Conservation (phyloP, 352 stramenopile species). For the Aphanomyces euteiches region DNA sequence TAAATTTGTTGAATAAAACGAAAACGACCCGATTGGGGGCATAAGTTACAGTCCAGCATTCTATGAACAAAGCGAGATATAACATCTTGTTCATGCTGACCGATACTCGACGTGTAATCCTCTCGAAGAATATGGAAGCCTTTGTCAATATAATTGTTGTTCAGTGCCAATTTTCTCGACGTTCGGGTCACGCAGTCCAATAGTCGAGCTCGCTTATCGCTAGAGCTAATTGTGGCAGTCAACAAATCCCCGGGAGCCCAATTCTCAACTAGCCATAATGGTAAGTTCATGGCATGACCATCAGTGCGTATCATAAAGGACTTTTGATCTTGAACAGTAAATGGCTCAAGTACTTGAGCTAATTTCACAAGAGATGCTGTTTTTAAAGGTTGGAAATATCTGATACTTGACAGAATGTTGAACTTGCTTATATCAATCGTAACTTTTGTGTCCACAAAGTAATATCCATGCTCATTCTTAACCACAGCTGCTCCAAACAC, state of each 20-base stretch:
- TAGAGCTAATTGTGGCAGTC: neutral
- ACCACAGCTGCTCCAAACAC: constrained; percentile 15
- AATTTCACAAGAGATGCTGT: constrained; percentile 14
- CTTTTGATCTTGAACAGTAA: constrained; percentile 5
- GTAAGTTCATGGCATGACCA: constrained; percentile 12
- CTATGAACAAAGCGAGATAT: constrained; percentile 6
- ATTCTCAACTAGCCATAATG: constrained; percentile 24
- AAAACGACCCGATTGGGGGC: neutral
- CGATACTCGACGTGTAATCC: constrained; percentile 19
- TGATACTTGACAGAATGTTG: constrained; percentile 2
- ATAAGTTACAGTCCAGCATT: neutral
- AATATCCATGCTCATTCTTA: constrained; percentile 5
- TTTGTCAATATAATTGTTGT: neutral
- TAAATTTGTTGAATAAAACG: constrained; percentile 25
- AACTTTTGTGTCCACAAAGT: constrained; percentile 22
- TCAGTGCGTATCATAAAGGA: constrained; percentile 1
- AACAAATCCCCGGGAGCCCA: constrained; percentile 9
- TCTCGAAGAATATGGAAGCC: constrained; percentile 2
- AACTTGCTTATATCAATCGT: constrained; percentile 22
- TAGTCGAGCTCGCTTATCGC: neutral
- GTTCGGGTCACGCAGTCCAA: constrained; percentile 2
- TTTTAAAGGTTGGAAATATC: constrained; percentile 17
- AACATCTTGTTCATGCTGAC: constrained; percentile 1
- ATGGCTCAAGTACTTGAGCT: neutral
- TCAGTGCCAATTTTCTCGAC: neutral